Conservation (phyloP, 495 filamentous ascomycete species). For the Neurospora sp. region DNA sequence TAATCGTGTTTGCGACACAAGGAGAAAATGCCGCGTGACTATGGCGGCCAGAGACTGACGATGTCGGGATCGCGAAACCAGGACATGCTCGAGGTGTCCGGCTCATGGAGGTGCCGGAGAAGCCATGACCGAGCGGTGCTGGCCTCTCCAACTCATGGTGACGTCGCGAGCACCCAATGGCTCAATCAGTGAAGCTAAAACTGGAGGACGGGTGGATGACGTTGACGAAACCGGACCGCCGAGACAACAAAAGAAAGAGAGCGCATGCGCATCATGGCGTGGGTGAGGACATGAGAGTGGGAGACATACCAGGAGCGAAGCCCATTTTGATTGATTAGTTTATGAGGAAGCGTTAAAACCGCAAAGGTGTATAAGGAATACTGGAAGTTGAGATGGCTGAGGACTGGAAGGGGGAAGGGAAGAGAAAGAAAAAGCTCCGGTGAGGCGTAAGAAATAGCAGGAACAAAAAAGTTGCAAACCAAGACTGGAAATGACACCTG, state of each 20-base stretch:
- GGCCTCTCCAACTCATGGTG: background rate
- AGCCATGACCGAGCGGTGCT: background rate
- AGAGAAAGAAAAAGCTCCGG: slow-evolving; percentile 14
- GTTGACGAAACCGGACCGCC: background rate
- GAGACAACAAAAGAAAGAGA: slow-evolving; percentile 4
- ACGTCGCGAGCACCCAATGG: slow-evolving; percentile 9
- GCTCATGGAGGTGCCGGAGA: background rate
- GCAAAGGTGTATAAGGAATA: background rate
- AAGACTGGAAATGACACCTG: background rate
- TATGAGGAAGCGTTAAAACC: background rate
- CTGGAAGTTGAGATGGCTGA: background rate
- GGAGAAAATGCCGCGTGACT: slow-evolving; percentile 32
- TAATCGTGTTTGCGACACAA: slow-evolving; percentile 3
- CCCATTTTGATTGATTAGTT: slow-evolving; percentile 31
- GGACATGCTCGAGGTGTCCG: background rate
- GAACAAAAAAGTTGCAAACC: background rate
- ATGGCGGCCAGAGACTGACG: background rate
- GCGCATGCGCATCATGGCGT: background rate
- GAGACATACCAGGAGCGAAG: slow-evolving; percentile 32
- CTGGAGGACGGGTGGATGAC: background rate
- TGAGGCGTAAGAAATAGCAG: slow-evolving; percentile 6
- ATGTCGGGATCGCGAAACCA: background rate
- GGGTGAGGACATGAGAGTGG: background rate
- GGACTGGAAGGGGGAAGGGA: slow-evolving; percentile 2
- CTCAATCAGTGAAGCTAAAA: background rate